Evolutionary conservation across 148 eudicot species (phyloP).

Genomic region (Vaccinium myrtillus): DNA sequence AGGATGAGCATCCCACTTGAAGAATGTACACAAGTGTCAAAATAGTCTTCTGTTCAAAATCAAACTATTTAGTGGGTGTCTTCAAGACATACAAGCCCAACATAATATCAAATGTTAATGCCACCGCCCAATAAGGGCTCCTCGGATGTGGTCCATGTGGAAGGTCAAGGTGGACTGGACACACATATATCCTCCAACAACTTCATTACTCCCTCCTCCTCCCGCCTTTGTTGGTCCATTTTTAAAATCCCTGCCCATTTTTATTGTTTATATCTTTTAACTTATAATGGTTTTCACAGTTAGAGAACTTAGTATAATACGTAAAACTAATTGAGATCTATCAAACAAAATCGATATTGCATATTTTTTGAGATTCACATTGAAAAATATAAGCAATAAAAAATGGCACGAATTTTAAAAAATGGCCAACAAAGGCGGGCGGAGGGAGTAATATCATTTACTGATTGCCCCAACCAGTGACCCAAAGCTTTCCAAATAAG

Average conservation of each 20-base stretch:
- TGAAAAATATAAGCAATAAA: too few relatives aligned
- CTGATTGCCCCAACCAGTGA: conserved; percentile 2
- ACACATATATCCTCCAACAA: background rate
- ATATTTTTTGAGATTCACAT: too few relatives aligned
- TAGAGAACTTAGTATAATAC: too few relatives aligned
- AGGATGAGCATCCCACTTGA: too few relatives aligned
- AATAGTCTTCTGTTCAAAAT: background rate
- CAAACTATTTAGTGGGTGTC: background rate
- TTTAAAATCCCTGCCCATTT: too few relatives aligned
- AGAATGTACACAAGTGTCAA: background rate
- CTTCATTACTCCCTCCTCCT: background rate
- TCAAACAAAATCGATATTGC: too few relatives aligned
- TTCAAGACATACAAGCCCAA: background rate
- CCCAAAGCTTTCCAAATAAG: background rate
- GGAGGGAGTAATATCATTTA: background rate
- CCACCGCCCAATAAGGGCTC: background rate
- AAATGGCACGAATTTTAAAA: too few relatives aligned
- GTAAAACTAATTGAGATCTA: too few relatives aligned
- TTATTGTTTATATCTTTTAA: too few relatives aligned
- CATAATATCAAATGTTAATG: background rate
- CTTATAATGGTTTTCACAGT: too few relatives aligned
- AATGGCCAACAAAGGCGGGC: too few relatives aligned
- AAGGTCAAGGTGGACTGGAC: background rate
- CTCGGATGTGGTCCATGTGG: background rate
- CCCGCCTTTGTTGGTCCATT: too few relatives aligned